Evolutionary conservation across 2,329 filamentous ascomycete genomes (phyloP).

Genomic region (Pseudogymnoascus sp.): DNA sequence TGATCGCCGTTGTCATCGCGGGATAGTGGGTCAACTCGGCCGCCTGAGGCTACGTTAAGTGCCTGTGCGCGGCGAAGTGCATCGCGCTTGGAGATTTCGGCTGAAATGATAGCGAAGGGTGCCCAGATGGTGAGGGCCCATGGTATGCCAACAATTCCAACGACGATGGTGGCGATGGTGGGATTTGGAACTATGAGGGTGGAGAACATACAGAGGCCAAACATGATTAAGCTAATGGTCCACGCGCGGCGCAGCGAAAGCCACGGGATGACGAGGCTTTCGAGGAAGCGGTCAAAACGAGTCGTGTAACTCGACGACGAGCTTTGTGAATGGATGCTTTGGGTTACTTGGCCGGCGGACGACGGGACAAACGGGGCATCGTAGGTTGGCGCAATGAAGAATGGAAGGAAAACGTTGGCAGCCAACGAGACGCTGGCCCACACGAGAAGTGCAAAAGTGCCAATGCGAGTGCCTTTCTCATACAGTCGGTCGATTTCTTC

Average conservation of each 20-base stretch:
- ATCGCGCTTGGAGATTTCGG: conserved; percentile 80
- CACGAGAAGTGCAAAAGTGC: conserved; percentile 80
- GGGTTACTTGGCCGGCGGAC: conserved; percentile 24
- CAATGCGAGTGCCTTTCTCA: conserved; percentile 76
- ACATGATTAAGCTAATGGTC: conserved; percentile 78
- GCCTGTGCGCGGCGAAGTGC: conserved; percentile 45
- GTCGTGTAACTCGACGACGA: conserved; percentile 23
- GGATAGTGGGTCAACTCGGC: conserved; percentile 16
- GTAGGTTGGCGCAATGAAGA: conserved; percentile 79
- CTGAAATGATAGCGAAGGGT: conserved; percentile 88
- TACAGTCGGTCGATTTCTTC: conserved; percentile 71
- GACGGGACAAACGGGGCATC: conserved; percentile 27
- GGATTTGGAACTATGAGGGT: conserved; percentile 72
- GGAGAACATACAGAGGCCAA: conserved; percentile 70
- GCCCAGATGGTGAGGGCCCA: conserved; percentile 95
- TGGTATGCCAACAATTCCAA: conserved; percentile 76
- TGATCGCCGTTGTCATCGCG: conserved; percentile 17
- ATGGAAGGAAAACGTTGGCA: conserved; percentile 75
- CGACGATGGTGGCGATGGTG: conserved; percentile 63
- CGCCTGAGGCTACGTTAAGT: conserved; percentile 32
- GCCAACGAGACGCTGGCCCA: conserved; percentile 79
- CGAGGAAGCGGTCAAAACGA: conserved; percentile 35
- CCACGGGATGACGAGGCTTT: conserved; percentile 65
- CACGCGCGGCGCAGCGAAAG: conserved; percentile 84
- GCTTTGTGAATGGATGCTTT: conserved; percentile 23